Evolutionary conservation across 2,329 filamentous ascomycete species (phyloP), one percentile per base, ranked within the genome.

Genomic region (Shiraia sp.): DNA sequence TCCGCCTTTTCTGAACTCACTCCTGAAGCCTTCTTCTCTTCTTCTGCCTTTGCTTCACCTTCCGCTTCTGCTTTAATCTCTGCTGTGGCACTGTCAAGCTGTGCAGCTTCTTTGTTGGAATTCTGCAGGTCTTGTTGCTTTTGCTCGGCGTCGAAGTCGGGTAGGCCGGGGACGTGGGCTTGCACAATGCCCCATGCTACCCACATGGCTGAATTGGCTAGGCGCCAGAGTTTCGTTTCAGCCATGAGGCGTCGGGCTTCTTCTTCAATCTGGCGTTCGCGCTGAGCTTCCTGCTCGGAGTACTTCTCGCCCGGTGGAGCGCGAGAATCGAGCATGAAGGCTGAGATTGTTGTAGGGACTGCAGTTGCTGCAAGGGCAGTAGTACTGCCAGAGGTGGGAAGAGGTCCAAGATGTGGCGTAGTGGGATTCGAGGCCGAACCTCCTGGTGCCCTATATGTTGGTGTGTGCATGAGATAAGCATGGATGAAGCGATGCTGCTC

Each of bases 111-210:
- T 19, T 56, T 35, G 12, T 42, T 47, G 14, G 26, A 26, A 7
- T 22, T 22, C 19, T 22, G 19, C 19, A 22, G 8, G 19, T 22
- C 19, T 4, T 52, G 47, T 17, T 42, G 32, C 28, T 55, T 45
- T 12, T 56, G 47, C 16, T 50, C 41, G 2, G 53, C 47, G 10
- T 70, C 72, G 25, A 75, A 74, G 12, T 73, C 71, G 13, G 86
- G 81, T 65, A 92, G 76, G 0, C 85, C 88, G 0, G 88, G 84
- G 1, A 95, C 78, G 65, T 93, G 91, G 33, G 93, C 92, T 72
- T 99, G 93, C 36, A 99, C 87, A 48, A 97, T 89, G 16, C 93
- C 93, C 93, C 93, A 99, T 1, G 90, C 88, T 16, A 95, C 82
- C 93, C 93, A 99, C 71, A 88, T 83, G 2, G 89, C 90, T 25